Evolutionary conservation across 768 basidiomycete species (phyloP), one percentile per base, ranked within the genome.

Genomic region (Boletus reticulatus): DNA sequence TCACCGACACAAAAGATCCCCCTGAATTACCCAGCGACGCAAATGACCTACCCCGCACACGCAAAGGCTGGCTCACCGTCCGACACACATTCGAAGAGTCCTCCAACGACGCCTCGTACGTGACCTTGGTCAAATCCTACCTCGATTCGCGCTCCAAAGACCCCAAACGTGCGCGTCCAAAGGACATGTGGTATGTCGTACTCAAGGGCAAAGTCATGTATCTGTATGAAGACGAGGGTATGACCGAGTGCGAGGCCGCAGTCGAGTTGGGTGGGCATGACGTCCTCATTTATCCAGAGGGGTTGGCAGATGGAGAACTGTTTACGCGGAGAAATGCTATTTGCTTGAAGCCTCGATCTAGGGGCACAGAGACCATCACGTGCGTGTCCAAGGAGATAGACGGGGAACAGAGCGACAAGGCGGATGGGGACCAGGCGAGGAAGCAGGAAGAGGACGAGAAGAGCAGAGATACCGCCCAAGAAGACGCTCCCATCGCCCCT

Each of bases 141-240:
- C 75, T 93, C 56, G 91, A 92, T 63, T 77, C 90, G 17, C 80
- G 89, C 53, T 91, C 90, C 48, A 89, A 90, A 67, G 91, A 94
- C 72, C 89, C 92, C 9, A 89, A 88, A 66, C 79, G 83, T 41
- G 85, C 88, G 14, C 80, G 89, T 48, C 92, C 94, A 16, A 93
- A 92, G 73, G 95, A 97, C 69, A 87, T 82, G 82, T 97, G 91
- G 86, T 97, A 87, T 69, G 90, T 88, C 50, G 92, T 88, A 8
- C 80, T 98, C 69, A 98, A 98, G 78, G 92, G 89, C 43, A 88
- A 84, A 64, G 86, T 96, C 38, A 75, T 98, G 31, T 98, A 93
- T 72, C 76, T 98, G 20, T 98, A 97, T 73, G 94, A 96, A 71
- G 91, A 95, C 72, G 94, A 97, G 73, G 80, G 77, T 16, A 91